These are phyloP conservation scores for Podospora conica DNA, from an alignment of 495 filamentous ascomycete species.

Conservation along the genomic window DNA sequence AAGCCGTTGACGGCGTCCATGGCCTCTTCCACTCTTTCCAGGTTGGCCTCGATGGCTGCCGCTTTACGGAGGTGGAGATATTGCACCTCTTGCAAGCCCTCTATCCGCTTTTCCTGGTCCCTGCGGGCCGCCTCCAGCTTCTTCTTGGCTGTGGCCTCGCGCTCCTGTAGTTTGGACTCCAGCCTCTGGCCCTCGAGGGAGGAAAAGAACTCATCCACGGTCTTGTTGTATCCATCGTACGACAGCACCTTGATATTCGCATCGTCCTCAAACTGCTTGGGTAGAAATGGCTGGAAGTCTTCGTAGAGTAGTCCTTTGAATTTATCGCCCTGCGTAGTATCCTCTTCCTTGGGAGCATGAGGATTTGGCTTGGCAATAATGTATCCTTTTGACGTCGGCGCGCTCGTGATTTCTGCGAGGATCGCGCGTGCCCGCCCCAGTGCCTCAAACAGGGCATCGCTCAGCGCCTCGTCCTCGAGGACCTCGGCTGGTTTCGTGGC, in stretches of 20 bases:
- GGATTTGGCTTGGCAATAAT: conserved; percentile 71
- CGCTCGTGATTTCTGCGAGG: conserved; percentile 53
- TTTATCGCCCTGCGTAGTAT: conserved; percentile 34
- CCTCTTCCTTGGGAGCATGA: conserved; percentile 27
- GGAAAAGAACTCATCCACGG: conserved; percentile 94
- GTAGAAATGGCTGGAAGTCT: conserved; percentile 92
- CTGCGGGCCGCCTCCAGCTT: conserved; percentile 74
- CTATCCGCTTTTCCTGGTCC: conserved; percentile 78
- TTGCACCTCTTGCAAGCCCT: conserved; percentile 71
- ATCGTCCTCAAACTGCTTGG: conserved; percentile 71
- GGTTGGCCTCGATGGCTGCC: conserved; percentile 79
- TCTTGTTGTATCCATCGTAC: conserved; percentile 81
- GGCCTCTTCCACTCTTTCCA: conserved; percentile 83
- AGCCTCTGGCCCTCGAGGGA: conserved; percentile 92
- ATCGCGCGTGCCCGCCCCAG: conserved; percentile 62
- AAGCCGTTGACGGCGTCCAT: conserved; percentile 86
- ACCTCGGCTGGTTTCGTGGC: conserved; percentile 59
- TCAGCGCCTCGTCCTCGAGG: conserved; percentile 54
- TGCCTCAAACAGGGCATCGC: conserved; percentile 57
- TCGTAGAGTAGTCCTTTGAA: conserved; percentile 65
- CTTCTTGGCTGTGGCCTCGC: conserved; percentile 70
- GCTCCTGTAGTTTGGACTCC: conserved; percentile 72
- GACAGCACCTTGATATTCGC: conserved; percentile 58
- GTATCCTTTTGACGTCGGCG: conserved; percentile 63
- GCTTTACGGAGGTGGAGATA: conserved; percentile 83